A percentile compares a stretch with the other conserved stretches of the same genome.
phyloP scores from a whole-genome alignment of 176 grass and related monocot species.

The Oryza coarctata region DNA sequence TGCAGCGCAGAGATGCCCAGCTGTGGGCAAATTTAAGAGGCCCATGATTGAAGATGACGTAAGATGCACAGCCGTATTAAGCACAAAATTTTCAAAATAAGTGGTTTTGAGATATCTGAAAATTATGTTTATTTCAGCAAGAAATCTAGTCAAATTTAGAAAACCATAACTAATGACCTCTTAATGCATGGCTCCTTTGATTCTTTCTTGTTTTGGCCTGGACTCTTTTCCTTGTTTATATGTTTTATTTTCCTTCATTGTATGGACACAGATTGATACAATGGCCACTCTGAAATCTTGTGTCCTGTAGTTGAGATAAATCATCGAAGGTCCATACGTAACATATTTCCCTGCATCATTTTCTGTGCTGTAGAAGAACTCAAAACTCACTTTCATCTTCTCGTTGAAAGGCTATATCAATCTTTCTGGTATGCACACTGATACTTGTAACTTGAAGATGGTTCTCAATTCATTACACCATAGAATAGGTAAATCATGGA shows the following conservation, averaged over 20 bases:
- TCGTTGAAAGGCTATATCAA: not conserved
- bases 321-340: not conserved
- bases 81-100: constrained; percentile 9
- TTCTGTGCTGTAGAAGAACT: constrained; percentile 17
- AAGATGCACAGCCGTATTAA: not conserved
- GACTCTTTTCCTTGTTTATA: constrained; percentile 23
- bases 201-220: not conserved
- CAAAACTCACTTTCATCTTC: not conserved
- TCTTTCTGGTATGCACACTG: not conserved
- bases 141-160: not conserved
- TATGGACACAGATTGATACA: not conserved
- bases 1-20: not conserved
- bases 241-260: not conserved
- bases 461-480: not conserved
- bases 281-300: not conserved
- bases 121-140: constrained; percentile 11
- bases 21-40: not conserved
- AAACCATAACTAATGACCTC: constrained; percentile 8
- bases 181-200: not conserved
- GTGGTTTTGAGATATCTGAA: not conserved
- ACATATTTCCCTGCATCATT: constrained; percentile 17
- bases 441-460: constrained; percentile 22
- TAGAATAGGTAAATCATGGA: not conserved
- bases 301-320: not conserved
- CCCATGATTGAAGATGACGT: not conserved